Evolutionary conservation across 768 basidiomycete genomes (phyloP).

Genomic region (Agaricus subrufescens): DNA sequence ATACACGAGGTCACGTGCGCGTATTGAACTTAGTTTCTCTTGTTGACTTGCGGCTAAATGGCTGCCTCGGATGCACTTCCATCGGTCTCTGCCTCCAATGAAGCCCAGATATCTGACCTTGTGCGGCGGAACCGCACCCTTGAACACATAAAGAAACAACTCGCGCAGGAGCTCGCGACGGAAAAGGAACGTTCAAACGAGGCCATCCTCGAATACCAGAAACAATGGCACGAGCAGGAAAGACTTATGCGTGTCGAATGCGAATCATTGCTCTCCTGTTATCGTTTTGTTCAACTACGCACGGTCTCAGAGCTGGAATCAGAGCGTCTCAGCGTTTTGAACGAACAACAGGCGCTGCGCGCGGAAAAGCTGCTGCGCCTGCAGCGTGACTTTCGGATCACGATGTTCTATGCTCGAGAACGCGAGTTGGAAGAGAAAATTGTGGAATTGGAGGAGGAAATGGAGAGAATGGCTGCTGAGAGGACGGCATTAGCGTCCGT

Average conservation of each 20-base stretch:
- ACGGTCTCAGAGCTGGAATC: slow-evolving; percentile 49
- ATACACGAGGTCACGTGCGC: too few species aligned
- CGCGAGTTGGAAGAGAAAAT: slow-evolving; percentile 52
- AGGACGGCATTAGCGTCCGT: slow-evolving; percentile 43
- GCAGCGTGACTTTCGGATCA: slow-evolving; percentile 63
- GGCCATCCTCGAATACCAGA: slow-evolving; percentile 37
- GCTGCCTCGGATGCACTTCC: slow-evolving; percentile 19
- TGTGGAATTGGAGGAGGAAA: slow-evolving; percentile 45
- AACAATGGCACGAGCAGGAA: slow-evolving; percentile 46
- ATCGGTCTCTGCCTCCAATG: slow-evolving; percentile 56
- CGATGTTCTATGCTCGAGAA: slow-evolving; percentile 63
- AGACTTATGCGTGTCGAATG: slow-evolving; percentile 54
- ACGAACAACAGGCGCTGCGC: slow-evolving; percentile 49
- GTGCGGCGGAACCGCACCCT: slow-evolving; percentile 63
- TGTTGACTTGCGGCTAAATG: background rate
- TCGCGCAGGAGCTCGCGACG: slow-evolving; percentile 40
- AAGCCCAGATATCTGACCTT: slow-evolving; percentile 68
- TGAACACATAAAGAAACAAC: slow-evolving; percentile 54
- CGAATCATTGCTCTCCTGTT: slow-evolving; percentile 56
- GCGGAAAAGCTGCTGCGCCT: slow-evolving; percentile 54
- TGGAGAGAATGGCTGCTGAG: slow-evolving; percentile 46
- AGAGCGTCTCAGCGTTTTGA: slow-evolving; percentile 45
- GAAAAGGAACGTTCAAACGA: slow-evolving; percentile 40
- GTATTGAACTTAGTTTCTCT: background rate
- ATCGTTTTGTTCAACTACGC: slow-evolving; percentile 61